Conservation (phyloP, 768 basidiomycete genomes). For the Hemileccinum rubropunctum region DNA sequence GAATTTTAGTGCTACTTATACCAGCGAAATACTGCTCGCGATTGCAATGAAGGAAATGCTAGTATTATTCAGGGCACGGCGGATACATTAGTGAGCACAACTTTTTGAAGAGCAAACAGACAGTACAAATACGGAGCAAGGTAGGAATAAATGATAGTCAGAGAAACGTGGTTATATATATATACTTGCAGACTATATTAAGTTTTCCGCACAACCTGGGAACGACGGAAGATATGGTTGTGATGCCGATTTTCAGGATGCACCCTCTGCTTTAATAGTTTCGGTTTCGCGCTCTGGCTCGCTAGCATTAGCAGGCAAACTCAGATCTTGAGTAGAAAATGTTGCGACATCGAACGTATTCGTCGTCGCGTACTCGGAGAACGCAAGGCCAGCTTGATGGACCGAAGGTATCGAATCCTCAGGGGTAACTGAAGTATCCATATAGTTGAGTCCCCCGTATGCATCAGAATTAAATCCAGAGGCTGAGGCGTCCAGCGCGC, state of each 20-base stretch:
- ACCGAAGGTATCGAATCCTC: constrained; percentile 61
- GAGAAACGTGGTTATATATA: constrained; percentile 29
- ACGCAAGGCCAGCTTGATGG: constrained; percentile 64
- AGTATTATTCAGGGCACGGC: constrained; percentile 31
- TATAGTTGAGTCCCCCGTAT: constrained; percentile 70
- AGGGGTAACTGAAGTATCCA: constrained; percentile 65
- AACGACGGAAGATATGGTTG: constrained; percentile 23
- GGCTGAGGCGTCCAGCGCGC: constrained; percentile 62
- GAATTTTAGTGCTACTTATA: constrained; percentile 21
- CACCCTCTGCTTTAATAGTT: constrained; percentile 63
- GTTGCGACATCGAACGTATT: constrained; percentile 67
- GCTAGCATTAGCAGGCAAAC: constrained; percentile 51
- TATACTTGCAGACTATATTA: constrained; percentile 31
- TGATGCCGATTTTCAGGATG: constrained; percentile 27
- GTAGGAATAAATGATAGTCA: constrained; percentile 36
- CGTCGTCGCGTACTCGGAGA: constrained; percentile 65
- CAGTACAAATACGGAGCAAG: constrained; percentile 39
- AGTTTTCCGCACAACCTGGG: constrained; percentile 27
- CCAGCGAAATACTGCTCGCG: constrained; percentile 12
- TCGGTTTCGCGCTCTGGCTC: constrained; percentile 66
- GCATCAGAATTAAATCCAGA: constrained; percentile 65
- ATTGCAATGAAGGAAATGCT: constrained; percentile 13
- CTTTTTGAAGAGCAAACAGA: constrained; percentile 32
- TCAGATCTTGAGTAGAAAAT: constrained; percentile 67
- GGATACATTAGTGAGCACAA: constrained; percentile 37